Percentiles rank a stretch among this genome's conserved stretches.
Evolutionary conservation across 257 asterid species (phyloP).

Genomic region (Handroanthus guayacan): DNA sequence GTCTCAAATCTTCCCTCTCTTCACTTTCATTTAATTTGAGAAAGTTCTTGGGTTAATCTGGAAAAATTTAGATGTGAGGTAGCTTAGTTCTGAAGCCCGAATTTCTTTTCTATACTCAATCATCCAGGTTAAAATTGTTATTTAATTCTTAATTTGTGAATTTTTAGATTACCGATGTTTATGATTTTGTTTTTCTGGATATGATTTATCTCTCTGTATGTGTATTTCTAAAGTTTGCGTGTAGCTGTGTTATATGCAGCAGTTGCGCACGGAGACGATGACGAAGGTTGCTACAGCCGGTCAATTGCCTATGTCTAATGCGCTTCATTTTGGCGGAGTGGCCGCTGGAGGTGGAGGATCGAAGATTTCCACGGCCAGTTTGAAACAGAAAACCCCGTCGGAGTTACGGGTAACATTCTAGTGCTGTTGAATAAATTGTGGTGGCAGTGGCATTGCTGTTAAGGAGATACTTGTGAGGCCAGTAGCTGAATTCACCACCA

Average conservation of each 20-base stretch:
- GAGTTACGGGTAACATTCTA: slow-evolving; percentile 67
- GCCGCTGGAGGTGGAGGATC: slow-evolving; percentile 51
- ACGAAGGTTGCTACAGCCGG: slow-evolving; percentile 68
- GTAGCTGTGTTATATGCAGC: not conserved
- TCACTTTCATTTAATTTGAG: slow-evolving; percentile 4
- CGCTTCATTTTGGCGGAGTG: slow-evolving; percentile 55
- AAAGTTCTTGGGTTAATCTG: slow-evolving; percentile 5
- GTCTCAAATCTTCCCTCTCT: not conserved
- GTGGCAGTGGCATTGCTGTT: not conserved
- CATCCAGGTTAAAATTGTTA: not conserved
- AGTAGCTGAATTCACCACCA: not conserved
- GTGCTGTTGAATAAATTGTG: not conserved
- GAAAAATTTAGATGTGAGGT: slow-evolving; percentile 5
- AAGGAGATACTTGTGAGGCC: not conserved
- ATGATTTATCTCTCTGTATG: too few species aligned
- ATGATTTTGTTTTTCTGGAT: not conserved
- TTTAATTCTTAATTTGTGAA: too few species aligned
- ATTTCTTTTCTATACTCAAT: not conserved
- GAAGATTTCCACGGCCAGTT: slow-evolving; percentile 44
- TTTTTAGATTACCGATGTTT: not conserved
- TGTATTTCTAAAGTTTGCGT: not conserved
- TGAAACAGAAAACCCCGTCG: slow-evolving; percentile 88
- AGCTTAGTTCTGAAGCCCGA: slow-evolving; percentile 35
- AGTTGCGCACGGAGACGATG: slow-evolving; percentile 51
- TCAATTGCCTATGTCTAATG: slow-evolving; percentile 54